These are phyloP conservation scores for Coprinopsis strossmayeri DNA, from an alignment of 768 basidiomycete species.

Conservation along the genomic window DNA sequence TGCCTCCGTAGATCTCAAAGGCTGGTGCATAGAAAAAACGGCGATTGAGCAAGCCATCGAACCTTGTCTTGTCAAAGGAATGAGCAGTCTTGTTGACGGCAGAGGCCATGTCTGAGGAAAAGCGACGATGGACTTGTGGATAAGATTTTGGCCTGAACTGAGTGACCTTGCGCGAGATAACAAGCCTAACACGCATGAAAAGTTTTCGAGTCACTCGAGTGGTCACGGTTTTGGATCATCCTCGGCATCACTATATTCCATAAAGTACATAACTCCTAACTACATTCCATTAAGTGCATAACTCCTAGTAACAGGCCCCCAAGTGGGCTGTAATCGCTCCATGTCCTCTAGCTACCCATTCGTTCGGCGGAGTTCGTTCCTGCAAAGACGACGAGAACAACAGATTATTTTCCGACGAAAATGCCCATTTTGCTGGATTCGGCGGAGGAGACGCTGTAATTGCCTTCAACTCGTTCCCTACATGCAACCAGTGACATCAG, in stretches of 20 bases:
- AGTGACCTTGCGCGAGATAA: constrained; percentile 17
- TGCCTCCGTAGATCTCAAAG: constrained; percentile 98
- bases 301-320: not conserved
- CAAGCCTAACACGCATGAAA: constrained; percentile 22
- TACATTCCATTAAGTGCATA: not conserved
- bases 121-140: constrained; percentile 23
- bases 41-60: constrained; percentile 82
- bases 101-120: constrained; percentile 23
- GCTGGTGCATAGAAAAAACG: constrained; percentile 98
- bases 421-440: constrained; percentile 55
- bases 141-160: constrained; percentile 23
- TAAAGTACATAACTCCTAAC: not conserved
- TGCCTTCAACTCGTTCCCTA: constrained; percentile 53
- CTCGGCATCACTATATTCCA: not conserved
- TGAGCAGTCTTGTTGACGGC: constrained; percentile 77
- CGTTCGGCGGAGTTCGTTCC: constrained; percentile 43
- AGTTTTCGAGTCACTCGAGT: constrained; percentile 16
- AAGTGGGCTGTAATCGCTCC: constrained; percentile 32
- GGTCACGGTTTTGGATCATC: constrained; percentile 15
- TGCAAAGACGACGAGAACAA: constrained; percentile 35
- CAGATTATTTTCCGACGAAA: constrained; percentile 51
- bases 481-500: constrained; percentile 1
- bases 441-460: constrained; percentile 56
- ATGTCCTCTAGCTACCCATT: constrained; percentile 51
- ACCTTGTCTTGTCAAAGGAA: constrained; percentile 76